Base-by-base conservation (phyloP, 2,329 filamentous ascomycete species). In the Aureobasidium sp. region DNA sequence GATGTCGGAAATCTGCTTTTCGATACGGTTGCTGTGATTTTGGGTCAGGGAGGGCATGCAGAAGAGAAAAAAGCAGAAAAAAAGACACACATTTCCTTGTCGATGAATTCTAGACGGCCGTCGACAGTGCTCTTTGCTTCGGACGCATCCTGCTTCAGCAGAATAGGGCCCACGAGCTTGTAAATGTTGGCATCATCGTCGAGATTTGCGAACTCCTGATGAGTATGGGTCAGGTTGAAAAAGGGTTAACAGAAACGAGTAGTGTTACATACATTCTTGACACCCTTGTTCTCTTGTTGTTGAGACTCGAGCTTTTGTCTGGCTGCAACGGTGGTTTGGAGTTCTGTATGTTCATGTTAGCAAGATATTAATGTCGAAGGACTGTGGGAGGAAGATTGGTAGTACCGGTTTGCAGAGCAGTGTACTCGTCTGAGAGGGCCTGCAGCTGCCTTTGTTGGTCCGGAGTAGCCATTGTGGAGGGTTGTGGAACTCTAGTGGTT, bases 221-320 rank as follows among this genome's bases (percentile, higher is more conserved):
- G 66, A 6, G 15, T 3, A 42, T 37, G 59, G 2, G 34, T 62
- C 7, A 22, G 20, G 8, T 3, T 15, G 12, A 11, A 39, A 17
- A 3, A 17, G 6, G 29, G 34, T 22, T 12, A 15, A 12, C 34
- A 37, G 31, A 27, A 6, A 36, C 12, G 20, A 3, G 11, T 22
- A 34, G 5, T 15, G 20, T 27, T 1, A 42, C 74, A 48, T 68
- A 90, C 90, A 77, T 90, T 88, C 74, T 95, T 86, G 11, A 99
- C 94, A 17, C 88, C 87, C 53, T 87, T 78, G 73, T 97, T 99
- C 75, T 99, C 94, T 72, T 96, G 90, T 74, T 89, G 89, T 75
- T 99, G 94, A 7, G 91, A 89, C 74, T 97, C 92, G 7, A 99
- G 85, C 76, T 89, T 95, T 78, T 99, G 92, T 65, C 92, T 85